Conservation (phyloP, 495 filamentous ascomycete species). For the Lasiosphaeris hirsuta region DNA sequence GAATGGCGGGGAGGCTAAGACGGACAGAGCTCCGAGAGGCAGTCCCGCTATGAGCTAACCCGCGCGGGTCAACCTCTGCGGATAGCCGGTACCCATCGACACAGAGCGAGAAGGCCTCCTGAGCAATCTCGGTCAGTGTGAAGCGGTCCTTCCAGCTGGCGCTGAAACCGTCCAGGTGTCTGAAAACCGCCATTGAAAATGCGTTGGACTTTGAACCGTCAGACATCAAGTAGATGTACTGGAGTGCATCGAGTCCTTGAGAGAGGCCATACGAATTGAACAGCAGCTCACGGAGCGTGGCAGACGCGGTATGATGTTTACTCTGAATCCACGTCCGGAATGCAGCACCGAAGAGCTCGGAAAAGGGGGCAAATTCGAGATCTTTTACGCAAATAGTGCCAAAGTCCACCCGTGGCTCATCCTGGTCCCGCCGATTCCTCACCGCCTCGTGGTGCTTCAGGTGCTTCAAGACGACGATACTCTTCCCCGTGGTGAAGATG, state of each 20-base stretch:
- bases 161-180: constrained; percentile 66
- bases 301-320: constrained; percentile 65
- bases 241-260: constrained; percentile 62
- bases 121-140: constrained; percentile 73
- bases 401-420: constrained; percentile 50
- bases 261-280: constrained; percentile 67
- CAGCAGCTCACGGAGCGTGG: constrained; percentile 60
- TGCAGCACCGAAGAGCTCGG: constrained; percentile 64
- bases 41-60: constrained; percentile 27
- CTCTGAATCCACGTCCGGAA: constrained; percentile 70
- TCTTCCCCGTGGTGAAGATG: constrained; percentile 86
- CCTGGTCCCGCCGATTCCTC: constrained; percentile 15
- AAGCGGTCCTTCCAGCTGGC: constrained; percentile 78
- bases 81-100: constrained; percentile 59
- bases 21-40: constrained; percentile 44
- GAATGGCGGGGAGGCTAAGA: constrained; percentile 51
- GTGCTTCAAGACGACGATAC: constrained; percentile 72
- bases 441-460: constrained; percentile 44
- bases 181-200: constrained; percentile 69
- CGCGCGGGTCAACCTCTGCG: constrained; percentile 47
- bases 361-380: constrained; percentile 62
- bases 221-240: constrained; percentile 67
- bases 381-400: constrained; percentile 48
- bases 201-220: constrained; percentile 61
- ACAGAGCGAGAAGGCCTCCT: constrained; percentile 58